Conservation (phyloP, 2,329 filamentous ascomycete species). For the Bipolaris victoriae region DNA sequence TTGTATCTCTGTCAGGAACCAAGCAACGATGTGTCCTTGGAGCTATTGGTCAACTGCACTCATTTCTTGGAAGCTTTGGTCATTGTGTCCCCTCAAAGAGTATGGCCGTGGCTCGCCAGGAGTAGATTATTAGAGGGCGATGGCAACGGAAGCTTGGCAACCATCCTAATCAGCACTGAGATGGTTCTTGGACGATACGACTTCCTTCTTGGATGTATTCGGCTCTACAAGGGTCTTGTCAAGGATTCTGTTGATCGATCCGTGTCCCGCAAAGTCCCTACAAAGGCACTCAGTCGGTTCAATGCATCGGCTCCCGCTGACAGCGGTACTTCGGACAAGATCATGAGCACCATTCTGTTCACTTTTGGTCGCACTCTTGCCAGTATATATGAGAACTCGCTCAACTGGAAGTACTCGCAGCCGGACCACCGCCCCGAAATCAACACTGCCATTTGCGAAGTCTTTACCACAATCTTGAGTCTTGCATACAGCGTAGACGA, state of each 20-base stretch:
- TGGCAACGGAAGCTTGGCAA: constrained; percentile 75
- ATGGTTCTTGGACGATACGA: constrained; percentile 76
- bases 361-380: constrained; percentile 77
- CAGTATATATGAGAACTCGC: constrained; percentile 84
- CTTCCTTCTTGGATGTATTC: constrained; percentile 75
- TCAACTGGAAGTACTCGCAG: constrained; percentile 81
- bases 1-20: constrained; percentile 58
- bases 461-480: constrained; percentile 73
- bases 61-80: constrained; percentile 80
- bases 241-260: constrained; percentile 75
- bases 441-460: constrained; percentile 68
- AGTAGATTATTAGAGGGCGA: constrained; percentile 80
- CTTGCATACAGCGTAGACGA: constrained; percentile 79
- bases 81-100: constrained; percentile 74
- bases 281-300: constrained; percentile 59
- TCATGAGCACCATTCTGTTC: constrained; percentile 72
- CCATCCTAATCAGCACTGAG: constrained; percentile 82
- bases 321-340: constrained; percentile 78
- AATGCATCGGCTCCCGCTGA: constrained; percentile 58
- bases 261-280: constrained; percentile 67
- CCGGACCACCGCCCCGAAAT: constrained; percentile 72
- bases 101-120: constrained; percentile 88
- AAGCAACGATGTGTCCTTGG: constrained; percentile 66
- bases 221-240: constrained; percentile 75
- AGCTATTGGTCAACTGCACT: constrained; percentile 75